Base-by-base conservation (phyloP, 2,329 filamentous ascomycete species). In the Aspergillus luchuensis region DNA sequence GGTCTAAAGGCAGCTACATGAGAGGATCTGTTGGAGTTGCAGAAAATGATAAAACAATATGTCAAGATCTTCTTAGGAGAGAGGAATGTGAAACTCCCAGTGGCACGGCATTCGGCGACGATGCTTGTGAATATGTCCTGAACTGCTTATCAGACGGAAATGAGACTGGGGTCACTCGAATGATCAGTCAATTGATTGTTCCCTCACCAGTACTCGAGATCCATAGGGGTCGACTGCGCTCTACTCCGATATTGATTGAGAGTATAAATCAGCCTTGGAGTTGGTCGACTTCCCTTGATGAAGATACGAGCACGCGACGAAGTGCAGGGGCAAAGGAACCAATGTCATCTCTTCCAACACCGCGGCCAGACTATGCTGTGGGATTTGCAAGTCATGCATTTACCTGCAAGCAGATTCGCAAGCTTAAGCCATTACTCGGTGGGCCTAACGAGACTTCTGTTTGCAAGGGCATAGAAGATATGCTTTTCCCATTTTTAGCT, bases 401-500 rank as follows among this genome's bases (percentile, higher is more conserved):
- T 15, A 56, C 33, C 8, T 6, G 8, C 3, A 8, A 13, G 30
- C 52, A 51, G 25, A 8, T 13, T 1, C 10, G 23, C 7, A 45
- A 47, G 53, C 47, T 60, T 8, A 13, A 17, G 13, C 33, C 41
- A 5, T 30, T 15, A 8, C 45, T 48, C 4, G 45, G 45, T n/a
- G 33, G 5, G 2, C 10, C 11, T 11, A 1, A 15, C 11, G 33
- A 36, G 19, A 33, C 19, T 30, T 58, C 56, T 36, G 8, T 28
- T 2, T 58, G 53, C 33, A 15, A 56, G 17, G 57, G 21, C n/a
- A 36, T 23, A 8, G 6, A 13, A 2, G 8, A 43, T 2, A 50
- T 60, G 25, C 19, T 52, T n/a, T 60, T 60, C 3, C 58, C 58
- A 4, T 60, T 60, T 47, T 6, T 60, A 2, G 56, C 58, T 3